These are phyloP conservation scores for Pseudocercospora macadamiae DNA, from an alignment of 2,329 filamentous ascomycete genomes.

Conservation along the genomic window DNA sequence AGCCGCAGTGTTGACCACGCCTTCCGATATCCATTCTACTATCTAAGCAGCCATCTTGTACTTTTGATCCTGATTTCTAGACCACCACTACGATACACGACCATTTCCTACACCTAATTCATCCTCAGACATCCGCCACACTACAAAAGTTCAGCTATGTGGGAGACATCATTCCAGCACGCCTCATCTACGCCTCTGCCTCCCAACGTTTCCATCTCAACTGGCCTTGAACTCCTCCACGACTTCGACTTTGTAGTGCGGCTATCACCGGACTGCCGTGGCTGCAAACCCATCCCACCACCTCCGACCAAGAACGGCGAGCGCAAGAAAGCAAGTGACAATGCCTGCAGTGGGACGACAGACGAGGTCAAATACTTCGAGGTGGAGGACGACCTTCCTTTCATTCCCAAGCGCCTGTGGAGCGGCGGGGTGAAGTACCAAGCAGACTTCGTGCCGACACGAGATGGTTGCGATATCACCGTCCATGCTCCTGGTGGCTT, in stretches of 20 bases:
- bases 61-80: no score
- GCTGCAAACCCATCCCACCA: conserved; percentile 30
- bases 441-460: conserved; percentile 34
- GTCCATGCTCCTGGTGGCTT: conserved; percentile 41
- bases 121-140: background rate
- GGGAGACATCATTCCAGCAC: conserved; percentile 38
- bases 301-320: conserved; percentile 25
- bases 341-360: conserved; percentile 15
- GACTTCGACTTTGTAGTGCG: conserved; percentile 38
- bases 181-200: conserved; percentile 35
- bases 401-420: conserved; percentile 41
- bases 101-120: background rate
- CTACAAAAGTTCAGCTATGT: conserved; percentile 27
- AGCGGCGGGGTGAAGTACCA: conserved; percentile 37
- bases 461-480: conserved; percentile 40
- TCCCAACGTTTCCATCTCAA: conserved; percentile 28
- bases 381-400: conserved; percentile 41
- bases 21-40: background rate
- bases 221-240: conserved; percentile 35
- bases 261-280: conserved; percentile 38
- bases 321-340: conserved; percentile 11
- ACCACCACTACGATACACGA: background rate
- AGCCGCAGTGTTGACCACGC: background rate
- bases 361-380: conserved; percentile 32
- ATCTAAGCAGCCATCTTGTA: background rate